phyloP scores from a whole-genome alignment of 495 filamentous ascomycete genomes.

The Apiosordaria backusii region DNA sequence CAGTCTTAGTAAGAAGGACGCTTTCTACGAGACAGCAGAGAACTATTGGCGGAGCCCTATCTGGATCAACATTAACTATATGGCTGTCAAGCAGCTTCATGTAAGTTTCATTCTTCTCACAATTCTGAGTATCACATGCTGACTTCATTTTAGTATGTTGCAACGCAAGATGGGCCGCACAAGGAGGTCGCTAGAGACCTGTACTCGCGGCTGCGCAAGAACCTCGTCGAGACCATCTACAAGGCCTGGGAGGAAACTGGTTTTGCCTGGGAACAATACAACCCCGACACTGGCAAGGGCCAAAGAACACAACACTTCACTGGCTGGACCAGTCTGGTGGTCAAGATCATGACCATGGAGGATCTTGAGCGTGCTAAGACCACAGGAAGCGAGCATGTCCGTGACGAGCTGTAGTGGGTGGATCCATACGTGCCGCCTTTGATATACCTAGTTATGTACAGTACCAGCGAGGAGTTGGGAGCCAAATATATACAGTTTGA shows the following conservation, averaged over 20 bases:
- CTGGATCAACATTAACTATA: constrained; percentile 97
- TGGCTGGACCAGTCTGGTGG: constrained; percentile 95
- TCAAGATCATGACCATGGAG: constrained; percentile 93
- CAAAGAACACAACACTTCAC: constrained; percentile 98
- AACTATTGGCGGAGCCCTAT: constrained; percentile 97
- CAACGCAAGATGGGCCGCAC: constrained; percentile 61
- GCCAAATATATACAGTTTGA: not conserved
- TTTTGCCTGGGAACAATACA: constrained; percentile 99
- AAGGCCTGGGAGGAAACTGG: constrained; percentile 83
- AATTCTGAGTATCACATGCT: constrained; percentile 4
- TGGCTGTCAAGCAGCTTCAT: constrained; percentile 75
- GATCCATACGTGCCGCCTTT: not conserved
- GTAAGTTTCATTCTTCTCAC: constrained; percentile 53
- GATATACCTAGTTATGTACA: not conserved
- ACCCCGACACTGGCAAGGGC: constrained; percentile 84
- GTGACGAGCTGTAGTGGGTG: constrained; percentile 34
- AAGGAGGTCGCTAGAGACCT: constrained; percentile 64
- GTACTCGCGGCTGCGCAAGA: constrained; percentile 73
- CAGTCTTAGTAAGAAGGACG: constrained; percentile 79
- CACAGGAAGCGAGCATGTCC: constrained; percentile 15
- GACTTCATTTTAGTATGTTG: constrained; percentile 46
- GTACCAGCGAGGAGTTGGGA: not conserved
- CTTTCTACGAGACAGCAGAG: constrained; percentile 82
- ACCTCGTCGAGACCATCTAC: constrained; percentile 87
- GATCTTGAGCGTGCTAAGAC: constrained; percentile 25